A percentile compares a stretch with the other conserved stretches of the same genome.
phyloP scores from a whole-genome alignment of 1,284 basidiomycete genomes.

The Trametes polyzona region DNA sequence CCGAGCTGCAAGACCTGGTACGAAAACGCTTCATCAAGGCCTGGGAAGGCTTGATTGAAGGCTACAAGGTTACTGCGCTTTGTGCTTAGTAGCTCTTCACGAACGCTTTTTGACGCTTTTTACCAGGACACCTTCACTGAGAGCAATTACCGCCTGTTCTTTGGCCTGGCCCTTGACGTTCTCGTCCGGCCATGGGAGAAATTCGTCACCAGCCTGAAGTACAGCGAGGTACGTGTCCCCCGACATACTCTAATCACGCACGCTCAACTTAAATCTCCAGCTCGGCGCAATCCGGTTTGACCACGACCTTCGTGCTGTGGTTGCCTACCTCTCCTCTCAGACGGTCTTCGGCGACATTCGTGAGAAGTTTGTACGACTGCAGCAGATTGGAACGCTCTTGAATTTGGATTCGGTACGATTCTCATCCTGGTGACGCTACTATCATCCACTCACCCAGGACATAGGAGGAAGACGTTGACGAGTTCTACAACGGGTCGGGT shows the following conservation, averaged over 20 bases:
- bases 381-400: slow-evolving; percentile 91
- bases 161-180: slow-evolving; percentile 83
- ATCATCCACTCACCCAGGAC: neutral
- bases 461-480: slow-evolving; percentile 89
- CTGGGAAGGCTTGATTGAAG: slow-evolving; percentile 86
- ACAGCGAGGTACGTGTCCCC: slow-evolving; percentile 78
- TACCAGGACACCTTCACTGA: slow-evolving; percentile 89
- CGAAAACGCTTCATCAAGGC: slow-evolving; percentile 86
- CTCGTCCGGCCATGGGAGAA: slow-evolving; percentile 95
- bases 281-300: slow-evolving; percentile 98
- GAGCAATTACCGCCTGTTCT: slow-evolving; percentile 85
- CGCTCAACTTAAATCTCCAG: slow-evolving; percentile 43
- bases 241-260: neutral
- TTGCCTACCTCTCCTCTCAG: slow-evolving; percentile 83
- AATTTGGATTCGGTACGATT: slow-evolving; percentile 83
- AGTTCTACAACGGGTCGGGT: slow-evolving; percentile 92
- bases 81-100: neutral
- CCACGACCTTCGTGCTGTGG: slow-evolving; percentile 86
- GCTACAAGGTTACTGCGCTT: slow-evolving; percentile 70
- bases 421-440: neutral
- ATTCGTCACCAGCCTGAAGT: slow-evolving; percentile 78
- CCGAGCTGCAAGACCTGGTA: slow-evolving; percentile 86
- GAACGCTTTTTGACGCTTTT: neutral
- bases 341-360: slow-evolving; percentile 86
- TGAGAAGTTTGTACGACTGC: slow-evolving; percentile 90